These are phyloP conservation scores for Eutypa lata DNA, from an alignment of 2,329 filamentous ascomycete species.

Conservation along the genomic window DNA sequence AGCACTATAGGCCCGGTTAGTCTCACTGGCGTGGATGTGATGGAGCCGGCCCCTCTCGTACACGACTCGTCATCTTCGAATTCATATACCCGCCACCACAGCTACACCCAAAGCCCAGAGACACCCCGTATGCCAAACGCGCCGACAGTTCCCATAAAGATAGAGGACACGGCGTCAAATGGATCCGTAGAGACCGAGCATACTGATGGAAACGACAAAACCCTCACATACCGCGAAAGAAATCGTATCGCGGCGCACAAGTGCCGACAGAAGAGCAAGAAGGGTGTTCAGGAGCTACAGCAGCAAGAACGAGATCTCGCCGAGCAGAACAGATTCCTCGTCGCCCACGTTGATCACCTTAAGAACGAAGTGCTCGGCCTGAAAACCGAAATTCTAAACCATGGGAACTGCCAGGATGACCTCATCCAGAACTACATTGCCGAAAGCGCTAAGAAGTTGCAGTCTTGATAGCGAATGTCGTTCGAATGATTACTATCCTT, in stretches of 20 bases:
- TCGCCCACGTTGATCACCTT: conserved; percentile 16
- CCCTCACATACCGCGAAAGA: conserved; percentile 25
- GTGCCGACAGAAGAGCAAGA: conserved; percentile 54
- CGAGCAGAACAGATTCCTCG: conserved; percentile 20
- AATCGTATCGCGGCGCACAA: conserved; percentile 54
- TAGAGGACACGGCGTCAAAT: neutral
- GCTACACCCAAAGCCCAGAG: neutral
- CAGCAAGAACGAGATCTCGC: conserved; percentile 24
- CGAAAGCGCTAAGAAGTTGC: neutral
- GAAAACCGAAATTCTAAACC: conserved; percentile 27
- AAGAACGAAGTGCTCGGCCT: conserved; percentile 25
- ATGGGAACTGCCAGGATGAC: conserved; percentile 24
- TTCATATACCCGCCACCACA: neutral
- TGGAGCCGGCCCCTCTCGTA: neutral
- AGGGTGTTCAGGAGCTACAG: conserved; percentile 46
- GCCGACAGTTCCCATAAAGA: neutral
- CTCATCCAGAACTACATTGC: conserved; percentile 20
- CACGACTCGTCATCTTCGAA: neutral
- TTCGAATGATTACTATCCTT: neutral
- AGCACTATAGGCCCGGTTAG: neutral
- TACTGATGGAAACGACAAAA: neutral
- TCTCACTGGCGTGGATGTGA: neutral
- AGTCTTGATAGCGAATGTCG: neutral
- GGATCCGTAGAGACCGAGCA: neutral
- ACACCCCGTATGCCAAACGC: neutral